A percentile compares a stretch with the other conserved stretches of the same genome.
Evolutionary conservation across 2,329 filamentous ascomycete genomes (phyloP).

Genomic region (Aureobasidium sp.): DNA sequence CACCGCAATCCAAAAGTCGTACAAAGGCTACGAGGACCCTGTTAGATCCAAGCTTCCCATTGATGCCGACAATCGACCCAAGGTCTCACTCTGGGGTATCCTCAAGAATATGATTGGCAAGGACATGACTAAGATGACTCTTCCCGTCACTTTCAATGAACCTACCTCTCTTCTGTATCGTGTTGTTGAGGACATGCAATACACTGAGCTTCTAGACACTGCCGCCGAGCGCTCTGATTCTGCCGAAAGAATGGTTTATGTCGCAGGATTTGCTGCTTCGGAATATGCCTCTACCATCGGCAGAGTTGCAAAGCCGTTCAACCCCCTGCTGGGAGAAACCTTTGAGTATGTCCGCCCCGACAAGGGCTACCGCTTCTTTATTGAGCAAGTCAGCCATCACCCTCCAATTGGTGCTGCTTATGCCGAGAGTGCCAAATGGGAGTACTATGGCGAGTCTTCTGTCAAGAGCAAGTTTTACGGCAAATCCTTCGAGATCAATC

Average conservation of each 20-base stretch:
- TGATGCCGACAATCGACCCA: conserved; percentile 86
- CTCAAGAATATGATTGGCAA: conserved; percentile 99
- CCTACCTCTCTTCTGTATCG: conserved; percentile 92
- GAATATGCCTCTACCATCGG: conserved; percentile 97
- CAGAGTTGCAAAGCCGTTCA: conserved; percentile 96
- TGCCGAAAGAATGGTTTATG: conserved; percentile 86
- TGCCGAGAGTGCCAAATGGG: conserved; percentile 90
- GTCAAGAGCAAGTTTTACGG: conserved; percentile 97
- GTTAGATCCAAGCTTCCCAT: conserved; percentile 73
- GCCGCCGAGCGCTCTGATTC: conserved; percentile 81
- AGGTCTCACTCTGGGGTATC: conserved; percentile 93
- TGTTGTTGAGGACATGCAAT: conserved; percentile 97
- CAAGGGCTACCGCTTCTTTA: conserved; percentile 96
- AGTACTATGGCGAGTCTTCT: conserved; percentile 90
- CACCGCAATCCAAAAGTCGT: conserved; percentile 67
- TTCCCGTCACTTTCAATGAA: conserved; percentile 97
- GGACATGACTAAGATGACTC: conserved; percentile 99
- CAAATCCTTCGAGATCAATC: conserved; percentile 95
- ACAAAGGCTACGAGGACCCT: conserved; percentile 86
- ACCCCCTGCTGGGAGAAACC: conserved; percentile 89
- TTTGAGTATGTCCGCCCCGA: conserved; percentile 95
- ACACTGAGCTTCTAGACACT: conserved; percentile 82
- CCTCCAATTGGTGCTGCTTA: conserved; percentile 89
- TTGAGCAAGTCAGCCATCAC: conserved; percentile 97
- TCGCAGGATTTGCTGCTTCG: conserved; percentile 90